These are phyloP conservation scores for Choanephora cucurbitarum DNA, from an alignment of 371 early-diverging fungal genomes.

Conservation along the genomic window DNA sequence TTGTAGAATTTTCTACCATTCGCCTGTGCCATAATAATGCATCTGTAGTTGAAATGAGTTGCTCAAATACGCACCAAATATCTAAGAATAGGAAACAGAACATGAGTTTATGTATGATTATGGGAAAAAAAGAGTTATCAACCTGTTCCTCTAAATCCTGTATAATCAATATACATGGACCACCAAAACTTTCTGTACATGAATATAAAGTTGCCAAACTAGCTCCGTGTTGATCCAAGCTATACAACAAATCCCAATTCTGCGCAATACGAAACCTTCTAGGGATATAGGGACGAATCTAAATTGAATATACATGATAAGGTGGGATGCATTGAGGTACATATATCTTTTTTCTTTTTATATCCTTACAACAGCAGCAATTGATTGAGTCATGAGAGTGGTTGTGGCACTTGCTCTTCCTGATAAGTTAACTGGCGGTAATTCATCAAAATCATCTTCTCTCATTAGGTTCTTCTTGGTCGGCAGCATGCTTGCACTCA, in stretches of 20 bases:
- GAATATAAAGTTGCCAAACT: constrained; percentile 81
- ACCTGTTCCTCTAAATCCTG: constrained; percentile 69
- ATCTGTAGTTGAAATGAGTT: constrained; percentile 64
- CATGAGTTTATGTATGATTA: neutral
- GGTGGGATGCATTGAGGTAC: too few species aligned
- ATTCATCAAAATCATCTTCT: constrained; percentile 18
- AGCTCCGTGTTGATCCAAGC: constrained; percentile 91
- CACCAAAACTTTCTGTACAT: constrained; percentile 55
- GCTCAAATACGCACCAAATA: constrained; percentile 88
- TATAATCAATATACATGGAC: constrained; percentile 72
- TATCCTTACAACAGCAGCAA: constrained; percentile 52
- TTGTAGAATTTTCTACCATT: constrained; percentile 64
- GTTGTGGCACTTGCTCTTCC: constrained; percentile 46
- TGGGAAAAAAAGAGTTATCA: constrained; percentile 26
- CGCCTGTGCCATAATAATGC: constrained; percentile 88
- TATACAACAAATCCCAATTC: constrained; percentile 82
- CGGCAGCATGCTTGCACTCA: constrained; percentile 21
- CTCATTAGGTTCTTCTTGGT: constrained; percentile 4
- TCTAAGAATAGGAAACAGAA: constrained; percentile 49
- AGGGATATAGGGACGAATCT: constrained; percentile 59
- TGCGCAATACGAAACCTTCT: constrained; percentile 64
- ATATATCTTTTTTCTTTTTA: neutral
- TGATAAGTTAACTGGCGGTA: constrained; percentile 44
- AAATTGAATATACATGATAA: neutral
- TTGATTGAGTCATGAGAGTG: constrained; percentile 47